phyloP scores from a whole-genome alignment of 371 early-diverging fungal genomes.

The Haplosporangium sp. region DNA sequence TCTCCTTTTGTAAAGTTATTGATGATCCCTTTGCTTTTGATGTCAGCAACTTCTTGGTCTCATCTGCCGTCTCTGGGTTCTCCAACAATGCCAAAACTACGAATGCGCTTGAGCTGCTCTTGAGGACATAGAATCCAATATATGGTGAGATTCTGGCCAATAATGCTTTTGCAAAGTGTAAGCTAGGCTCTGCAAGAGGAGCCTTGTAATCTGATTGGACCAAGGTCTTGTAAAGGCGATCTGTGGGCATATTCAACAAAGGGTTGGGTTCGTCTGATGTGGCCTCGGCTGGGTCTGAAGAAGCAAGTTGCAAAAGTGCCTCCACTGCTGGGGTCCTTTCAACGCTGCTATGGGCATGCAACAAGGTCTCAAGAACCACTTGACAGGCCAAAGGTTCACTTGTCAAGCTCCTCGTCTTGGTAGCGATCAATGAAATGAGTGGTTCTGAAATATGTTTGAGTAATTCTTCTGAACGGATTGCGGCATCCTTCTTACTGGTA shows the following conservation, averaged over 20 bases:
- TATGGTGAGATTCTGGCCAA: conserved; percentile 37
- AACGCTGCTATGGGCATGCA: conserved; percentile 65
- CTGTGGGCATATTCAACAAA: conserved; percentile 67
- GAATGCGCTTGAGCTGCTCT: conserved; percentile 59
- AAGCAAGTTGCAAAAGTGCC: conserved; percentile 62
- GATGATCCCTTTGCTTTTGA: conserved; percentile 47
- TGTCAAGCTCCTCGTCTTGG: conserved; percentile 64
- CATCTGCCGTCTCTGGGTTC: conserved; percentile 64
- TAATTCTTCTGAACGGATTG: conserved; percentile 72
- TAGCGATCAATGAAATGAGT: conserved; percentile 69
- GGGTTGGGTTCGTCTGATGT: conserved; percentile 63
- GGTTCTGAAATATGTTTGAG: conserved; percentile 66
- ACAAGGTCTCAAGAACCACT: conserved; percentile 77
- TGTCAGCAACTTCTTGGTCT: conserved; percentile 38
- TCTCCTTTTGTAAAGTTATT: conserved; percentile 47
- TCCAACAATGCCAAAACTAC: conserved; percentile 72
- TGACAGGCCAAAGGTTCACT: conserved; percentile 76
- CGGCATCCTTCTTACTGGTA: conserved; percentile 82
- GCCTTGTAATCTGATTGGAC: conserved; percentile 69
- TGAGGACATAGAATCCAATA: conserved; percentile 39
- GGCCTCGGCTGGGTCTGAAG: conserved; percentile 59
- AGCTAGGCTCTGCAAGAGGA: conserved; percentile 62
- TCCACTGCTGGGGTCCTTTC: conserved; percentile 64
- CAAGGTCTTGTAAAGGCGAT: conserved; percentile 70
- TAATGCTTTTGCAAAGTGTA: conserved; percentile 56